phyloP scores from a whole-genome alignment of 805 yeast genomes.

The Lipomyces chichibuensis region DNA sequence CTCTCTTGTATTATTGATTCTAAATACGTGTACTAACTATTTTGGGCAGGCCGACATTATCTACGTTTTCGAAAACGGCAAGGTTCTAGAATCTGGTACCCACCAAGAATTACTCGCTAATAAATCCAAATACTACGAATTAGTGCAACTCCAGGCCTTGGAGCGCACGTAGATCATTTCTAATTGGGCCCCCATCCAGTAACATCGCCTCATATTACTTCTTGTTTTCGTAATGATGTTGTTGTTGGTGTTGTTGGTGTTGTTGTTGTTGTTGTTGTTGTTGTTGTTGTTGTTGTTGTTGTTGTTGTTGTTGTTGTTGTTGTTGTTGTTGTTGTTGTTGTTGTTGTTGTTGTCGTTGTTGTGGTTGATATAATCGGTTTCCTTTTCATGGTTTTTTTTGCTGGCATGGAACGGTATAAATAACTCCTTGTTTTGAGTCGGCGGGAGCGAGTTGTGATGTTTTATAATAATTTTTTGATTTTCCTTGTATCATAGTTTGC shows the following conservation, averaged over 20 bases:
- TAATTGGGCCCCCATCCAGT: neutral
- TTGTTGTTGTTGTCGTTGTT: too few relatives aligned
- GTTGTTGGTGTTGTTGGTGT: too few relatives aligned
- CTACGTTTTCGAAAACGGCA: conserved; percentile 57
- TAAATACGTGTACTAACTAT: neutral
- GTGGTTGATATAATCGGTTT: too few relatives aligned
- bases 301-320: neutral
- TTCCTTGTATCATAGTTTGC: neutral
- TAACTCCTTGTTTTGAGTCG: neutral
- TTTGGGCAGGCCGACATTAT: conserved; percentile 51
- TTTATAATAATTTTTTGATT: neutral
- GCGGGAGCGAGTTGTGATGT: too few relatives aligned
- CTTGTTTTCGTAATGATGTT: neutral
- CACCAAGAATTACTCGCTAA: conserved; percentile 49
- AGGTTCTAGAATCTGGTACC: conserved; percentile 56
- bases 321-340: neutral
- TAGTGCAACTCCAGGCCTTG: conserved; percentile 50
- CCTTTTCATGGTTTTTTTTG: too few relatives aligned
- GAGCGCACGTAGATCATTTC: conserved; percentile 44
- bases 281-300: neutral
- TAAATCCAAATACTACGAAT: conserved; percentile 47
- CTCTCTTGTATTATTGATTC: neutral
- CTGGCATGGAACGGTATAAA: too few relatives aligned
- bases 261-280: neutral
- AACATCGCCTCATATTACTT: too few relatives aligned